These are phyloP conservation scores for Balansia obtecta DNA, from an alignment of 2,329 filamentous ascomycete species.

Conservation along the genomic window DNA sequence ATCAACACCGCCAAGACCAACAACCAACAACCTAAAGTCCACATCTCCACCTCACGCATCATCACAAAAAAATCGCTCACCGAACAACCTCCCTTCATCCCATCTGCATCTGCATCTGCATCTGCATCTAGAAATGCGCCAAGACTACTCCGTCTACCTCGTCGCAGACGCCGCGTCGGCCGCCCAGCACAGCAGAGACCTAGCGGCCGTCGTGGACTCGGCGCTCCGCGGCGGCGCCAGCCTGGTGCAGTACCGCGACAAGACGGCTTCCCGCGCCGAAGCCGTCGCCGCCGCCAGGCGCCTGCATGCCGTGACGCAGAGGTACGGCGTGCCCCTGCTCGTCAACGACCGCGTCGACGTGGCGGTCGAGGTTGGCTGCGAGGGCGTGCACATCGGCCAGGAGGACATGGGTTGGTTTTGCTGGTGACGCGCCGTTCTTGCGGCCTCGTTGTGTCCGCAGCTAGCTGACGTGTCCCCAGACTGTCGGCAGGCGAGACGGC, in stretches of 20 bases:
- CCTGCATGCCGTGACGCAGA: conserved; percentile 59
- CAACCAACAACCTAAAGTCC: too few species aligned
- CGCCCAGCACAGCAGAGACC: conserved; percentile 60
- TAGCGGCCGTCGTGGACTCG: conserved; percentile 61
- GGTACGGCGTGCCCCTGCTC: conserved; percentile 62
- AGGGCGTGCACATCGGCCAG: conserved; percentile 90
- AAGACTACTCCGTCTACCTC: conserved; percentile 79
- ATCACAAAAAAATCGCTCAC: not conserved
- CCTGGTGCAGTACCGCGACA: conserved; percentile 84
- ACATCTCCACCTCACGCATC: too few species aligned
- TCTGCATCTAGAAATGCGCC: too few species aligned
- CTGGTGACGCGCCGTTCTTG: not conserved
- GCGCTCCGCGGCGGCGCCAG: conserved; percentile 72
- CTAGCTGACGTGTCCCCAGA: not conserved
- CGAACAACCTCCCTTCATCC: not conserved
- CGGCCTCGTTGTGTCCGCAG: too few species aligned
- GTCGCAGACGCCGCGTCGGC: conserved; percentile 87
- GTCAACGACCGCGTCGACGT: conserved; percentile 93
- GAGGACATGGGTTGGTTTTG: conserved; percentile 70
- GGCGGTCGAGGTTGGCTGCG: conserved; percentile 70
- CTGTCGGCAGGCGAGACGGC: conserved; percentile 40
- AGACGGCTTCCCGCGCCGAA: conserved; percentile 60
- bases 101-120: too few species aligned
- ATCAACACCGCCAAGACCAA: too few species aligned
- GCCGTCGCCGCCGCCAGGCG: conserved; percentile 58